Evolutionary conservation across 352 stramenopile genomes (phyloP).

Genomic region (Plasmopara muralis): DNA sequence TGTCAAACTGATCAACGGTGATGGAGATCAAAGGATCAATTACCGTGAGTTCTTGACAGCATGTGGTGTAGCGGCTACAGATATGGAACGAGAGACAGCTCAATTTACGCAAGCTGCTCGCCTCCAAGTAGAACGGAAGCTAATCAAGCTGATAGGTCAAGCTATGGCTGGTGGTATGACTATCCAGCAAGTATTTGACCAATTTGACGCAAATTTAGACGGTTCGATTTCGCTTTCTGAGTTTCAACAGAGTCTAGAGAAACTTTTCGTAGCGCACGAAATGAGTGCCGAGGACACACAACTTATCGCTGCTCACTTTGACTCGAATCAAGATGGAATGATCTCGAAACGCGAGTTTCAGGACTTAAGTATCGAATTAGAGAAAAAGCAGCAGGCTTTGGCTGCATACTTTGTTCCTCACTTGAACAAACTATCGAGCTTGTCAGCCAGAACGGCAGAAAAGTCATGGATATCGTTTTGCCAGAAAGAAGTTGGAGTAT

Average conservation of each 20-base stretch:
- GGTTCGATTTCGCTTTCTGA: conserved; percentile 49
- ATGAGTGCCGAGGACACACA: conserved; percentile 33
- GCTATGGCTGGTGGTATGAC: conserved; percentile 40
- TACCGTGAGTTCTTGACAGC: conserved; percentile 63
- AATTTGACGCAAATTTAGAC: conserved; percentile 66
- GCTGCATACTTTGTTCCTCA: conserved; percentile 22
- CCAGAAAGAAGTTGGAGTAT: conserved; percentile 24
- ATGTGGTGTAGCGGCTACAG: conserved; percentile 28
- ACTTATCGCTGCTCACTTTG: conserved; percentile 40
- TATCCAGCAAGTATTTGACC: conserved; percentile 59
- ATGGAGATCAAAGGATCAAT: conserved; percentile 55
- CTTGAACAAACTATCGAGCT: conserved; percentile 9
- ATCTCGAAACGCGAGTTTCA: conserved; percentile 62
- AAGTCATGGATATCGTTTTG: conserved; percentile 35
- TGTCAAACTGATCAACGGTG: conserved; percentile 48
- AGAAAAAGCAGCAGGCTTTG: conserved; percentile 26
- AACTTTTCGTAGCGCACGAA: conserved; percentile 35
- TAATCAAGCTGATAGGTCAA: conserved; percentile 55
- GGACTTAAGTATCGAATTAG: conserved; percentile 39
- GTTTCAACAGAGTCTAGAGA: conserved; percentile 46
- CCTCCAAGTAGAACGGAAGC: conserved; percentile 39
- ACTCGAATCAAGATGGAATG: conserved; percentile 46
- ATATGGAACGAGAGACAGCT: conserved; percentile 13
- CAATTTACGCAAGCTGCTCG: conserved; percentile 12
- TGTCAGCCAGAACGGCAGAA: conserved; percentile 9